Evolutionary conservation across 2,329 filamentous ascomycete genomes (phyloP).

Genomic region (Colletotrichum spaethianum): DNA sequence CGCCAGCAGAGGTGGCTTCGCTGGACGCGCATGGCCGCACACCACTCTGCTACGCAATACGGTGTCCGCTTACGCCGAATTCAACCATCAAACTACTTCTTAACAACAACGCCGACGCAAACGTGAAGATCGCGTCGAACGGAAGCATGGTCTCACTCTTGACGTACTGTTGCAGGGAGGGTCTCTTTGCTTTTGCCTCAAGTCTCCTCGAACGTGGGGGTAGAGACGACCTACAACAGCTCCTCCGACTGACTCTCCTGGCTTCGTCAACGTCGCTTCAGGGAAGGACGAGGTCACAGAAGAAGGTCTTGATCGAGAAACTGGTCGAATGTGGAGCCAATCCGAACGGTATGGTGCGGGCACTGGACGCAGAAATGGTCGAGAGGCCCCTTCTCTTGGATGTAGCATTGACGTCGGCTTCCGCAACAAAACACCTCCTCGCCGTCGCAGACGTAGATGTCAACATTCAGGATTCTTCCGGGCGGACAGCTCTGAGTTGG

Average conservation of each 20-base stretch:
- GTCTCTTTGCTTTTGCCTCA: conserved; percentile 3
- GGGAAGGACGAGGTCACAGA: background rate
- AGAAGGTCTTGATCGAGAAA: background rate
- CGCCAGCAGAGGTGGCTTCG: background rate
- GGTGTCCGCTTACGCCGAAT: background rate
- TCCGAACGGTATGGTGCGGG: background rate
- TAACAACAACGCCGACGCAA: background rate
- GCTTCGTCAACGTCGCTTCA: background rate
- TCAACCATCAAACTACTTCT: conserved; percentile 15
- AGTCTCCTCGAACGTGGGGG: background rate
- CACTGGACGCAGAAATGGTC: background rate
- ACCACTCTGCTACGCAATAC: background rate
- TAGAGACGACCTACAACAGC: conserved; percentile 8
- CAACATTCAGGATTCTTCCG: conserved; percentile 4
- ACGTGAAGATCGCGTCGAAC: background rate
- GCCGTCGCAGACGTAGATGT: background rate
- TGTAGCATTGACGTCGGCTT: background rate
- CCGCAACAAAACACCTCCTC: conserved; percentile 3
- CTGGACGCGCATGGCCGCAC: conserved; percentile 1
- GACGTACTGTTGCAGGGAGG: background rate
- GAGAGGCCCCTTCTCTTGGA: conserved; percentile 16
- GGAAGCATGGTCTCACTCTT: background rate
- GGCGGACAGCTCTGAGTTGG: conserved; percentile 2
- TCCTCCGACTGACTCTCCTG: conserved; percentile 6
- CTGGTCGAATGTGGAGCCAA: conserved; percentile 1